Percentiles rank a stretch among this genome's conserved stretches.
Evolutionary conservation across 2,329 filamentous ascomycete species (phyloP).

Genomic region (Thielaviopsis cerberus): DNA sequence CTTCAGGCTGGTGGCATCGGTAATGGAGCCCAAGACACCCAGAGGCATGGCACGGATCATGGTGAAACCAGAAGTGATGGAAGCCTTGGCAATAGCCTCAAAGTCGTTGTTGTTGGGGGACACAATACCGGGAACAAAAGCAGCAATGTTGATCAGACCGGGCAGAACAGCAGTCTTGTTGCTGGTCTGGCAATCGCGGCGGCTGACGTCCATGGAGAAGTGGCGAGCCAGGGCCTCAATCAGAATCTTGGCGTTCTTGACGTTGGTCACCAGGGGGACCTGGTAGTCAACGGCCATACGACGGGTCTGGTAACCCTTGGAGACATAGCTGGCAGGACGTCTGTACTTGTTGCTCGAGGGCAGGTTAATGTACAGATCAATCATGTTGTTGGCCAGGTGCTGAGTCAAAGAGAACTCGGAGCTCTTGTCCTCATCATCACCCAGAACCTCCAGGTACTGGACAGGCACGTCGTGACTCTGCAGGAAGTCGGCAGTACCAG

Average conservation of each 20-base stretch:
- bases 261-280: slow-evolving; percentile 90
- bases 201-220: slow-evolving; percentile 66
- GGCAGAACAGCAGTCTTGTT: slow-evolving; percentile 56
- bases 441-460: slow-evolving; percentile 80
- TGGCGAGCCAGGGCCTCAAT: slow-evolving; percentile 85
- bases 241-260: slow-evolving; percentile 96
- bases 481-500: slow-evolving; percentile 90
- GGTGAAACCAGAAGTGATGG: slow-evolving; percentile 55
- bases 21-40: slow-evolving; percentile 53
- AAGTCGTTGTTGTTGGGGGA: slow-evolving; percentile 47
- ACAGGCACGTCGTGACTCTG: slow-evolving; percentile 82
- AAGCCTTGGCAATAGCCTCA: slow-evolving; percentile 51
- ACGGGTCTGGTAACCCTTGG: slow-evolving; percentile 86
- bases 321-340: slow-evolving; percentile 94
- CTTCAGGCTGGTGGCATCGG: slow-evolving; percentile 52
- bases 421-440: slow-evolving; percentile 65
- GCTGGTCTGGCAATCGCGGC: slow-evolving; percentile 82
- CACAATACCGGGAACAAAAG: slow-evolving; percentile 58
- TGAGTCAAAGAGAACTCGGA: slow-evolving; percentile 94
- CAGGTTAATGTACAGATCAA: slow-evolving; percentile 96
- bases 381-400: slow-evolving; percentile 91
- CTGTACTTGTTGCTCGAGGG: slow-evolving; percentile 97
- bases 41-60: slow-evolving; percentile 68
- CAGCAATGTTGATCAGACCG: slow-evolving; percentile 60
- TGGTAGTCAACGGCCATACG: slow-evolving; percentile 97